Percentiles rank a stretch among this genome's conserved stretches.
These are phyloP conservation scores for Ciborinia camelliae DNA, from an alignment of 2,329 filamentous ascomycete genomes.

Conservation along the genomic window DNA sequence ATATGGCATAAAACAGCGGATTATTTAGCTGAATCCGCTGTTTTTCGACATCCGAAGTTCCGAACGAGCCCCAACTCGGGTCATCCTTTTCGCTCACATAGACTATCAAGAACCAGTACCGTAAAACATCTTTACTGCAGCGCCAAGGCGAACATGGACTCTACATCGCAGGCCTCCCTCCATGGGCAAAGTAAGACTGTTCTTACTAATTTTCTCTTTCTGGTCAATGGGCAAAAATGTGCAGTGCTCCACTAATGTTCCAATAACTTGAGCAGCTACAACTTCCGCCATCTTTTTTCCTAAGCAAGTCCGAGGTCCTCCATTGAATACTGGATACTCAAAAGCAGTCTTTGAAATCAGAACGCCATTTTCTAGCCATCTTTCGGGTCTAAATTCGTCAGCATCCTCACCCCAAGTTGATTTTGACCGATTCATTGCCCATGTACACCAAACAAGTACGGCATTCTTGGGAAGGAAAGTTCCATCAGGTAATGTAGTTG, in stretches of 20 bases:
- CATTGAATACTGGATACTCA: conserved; percentile 64
- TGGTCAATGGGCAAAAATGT: conserved; percentile 46
- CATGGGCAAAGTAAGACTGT: conserved; percentile 63
- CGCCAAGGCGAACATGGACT: neutral
- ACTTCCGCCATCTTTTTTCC: conserved; percentile 63
- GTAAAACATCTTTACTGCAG: neutral
- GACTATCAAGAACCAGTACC: too few relatives aligned
- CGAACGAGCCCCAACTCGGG: too few relatives aligned
- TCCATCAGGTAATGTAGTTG: conserved; percentile 56
- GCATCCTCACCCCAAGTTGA: conserved; percentile 56
- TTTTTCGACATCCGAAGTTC: too few relatives aligned
- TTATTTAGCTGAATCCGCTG: too few relatives aligned
- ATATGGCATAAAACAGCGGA: too few relatives aligned
- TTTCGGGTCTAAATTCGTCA: conserved; percentile 52
- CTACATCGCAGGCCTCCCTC: conserved; percentile 52
- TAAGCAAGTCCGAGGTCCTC: conserved; percentile 57
- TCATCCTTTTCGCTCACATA: neutral
- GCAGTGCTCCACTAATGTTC: conserved; percentile 48
- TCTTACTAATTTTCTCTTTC: conserved; percentile 52
- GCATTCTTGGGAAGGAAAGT: conserved; percentile 53
- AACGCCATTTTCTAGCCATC: conserved; percentile 50
- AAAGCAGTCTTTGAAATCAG: conserved; percentile 47
- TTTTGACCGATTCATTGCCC: conserved; percentile 59
- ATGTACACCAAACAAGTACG: conserved; percentile 61
- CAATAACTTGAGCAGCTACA: conserved; percentile 55